Evolutionary conservation across 495 filamentous ascomycete genomes (phyloP).

Genomic region (Cenococcum geophilum): DNA sequence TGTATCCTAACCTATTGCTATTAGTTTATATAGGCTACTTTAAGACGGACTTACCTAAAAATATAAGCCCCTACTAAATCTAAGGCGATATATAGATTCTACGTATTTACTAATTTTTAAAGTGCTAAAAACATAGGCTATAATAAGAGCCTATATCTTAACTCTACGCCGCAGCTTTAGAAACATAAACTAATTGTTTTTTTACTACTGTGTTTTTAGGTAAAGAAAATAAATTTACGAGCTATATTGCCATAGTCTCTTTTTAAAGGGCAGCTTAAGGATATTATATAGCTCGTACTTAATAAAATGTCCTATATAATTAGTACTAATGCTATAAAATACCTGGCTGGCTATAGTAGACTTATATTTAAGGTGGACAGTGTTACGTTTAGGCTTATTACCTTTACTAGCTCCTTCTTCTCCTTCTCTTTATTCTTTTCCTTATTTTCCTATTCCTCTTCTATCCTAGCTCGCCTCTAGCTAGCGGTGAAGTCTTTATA

Average conservation of each 20-base stretch:
- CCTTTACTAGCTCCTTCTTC: slow-evolving; percentile 7
- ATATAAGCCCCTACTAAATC: slow-evolving; percentile 16
- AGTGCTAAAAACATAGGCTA: slow-evolving; percentile 16
- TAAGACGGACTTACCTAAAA: slow-evolving; percentile 18
- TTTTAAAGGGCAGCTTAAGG: no score
- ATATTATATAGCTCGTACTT: no score
- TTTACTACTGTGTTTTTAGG: slow-evolving; percentile 14
- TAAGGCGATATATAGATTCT: slow-evolving; percentile 15
- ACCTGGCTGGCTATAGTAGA: slow-evolving; percentile 12
- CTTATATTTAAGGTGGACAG: slow-evolving; percentile 18
- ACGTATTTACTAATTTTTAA: slow-evolving; percentile 15
- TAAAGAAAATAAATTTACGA: slow-evolving; percentile 17
- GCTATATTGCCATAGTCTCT: slow-evolving; percentile 16
- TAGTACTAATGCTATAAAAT: slow-evolving; percentile 18
- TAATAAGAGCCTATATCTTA: no score
- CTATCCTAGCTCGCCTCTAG: slow-evolving; percentile 14
- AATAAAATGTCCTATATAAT: slow-evolving; percentile 15
- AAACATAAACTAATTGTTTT: slow-evolving; percentile 15
- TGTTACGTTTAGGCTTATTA: slow-evolving; percentile 16
- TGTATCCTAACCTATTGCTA: slow-evolving; percentile 10
- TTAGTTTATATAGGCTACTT: slow-evolving; percentile 15
- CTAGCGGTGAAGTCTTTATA: slow-evolving; percentile 14
- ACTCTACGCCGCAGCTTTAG: slow-evolving; percentile 12
- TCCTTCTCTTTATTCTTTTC: slow-evolving; percentile 7
- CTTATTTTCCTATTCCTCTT: slow-evolving; percentile 10